Conservation (phyloP, 805 yeast species). For the Lachancea thermotolerans region DNA sequence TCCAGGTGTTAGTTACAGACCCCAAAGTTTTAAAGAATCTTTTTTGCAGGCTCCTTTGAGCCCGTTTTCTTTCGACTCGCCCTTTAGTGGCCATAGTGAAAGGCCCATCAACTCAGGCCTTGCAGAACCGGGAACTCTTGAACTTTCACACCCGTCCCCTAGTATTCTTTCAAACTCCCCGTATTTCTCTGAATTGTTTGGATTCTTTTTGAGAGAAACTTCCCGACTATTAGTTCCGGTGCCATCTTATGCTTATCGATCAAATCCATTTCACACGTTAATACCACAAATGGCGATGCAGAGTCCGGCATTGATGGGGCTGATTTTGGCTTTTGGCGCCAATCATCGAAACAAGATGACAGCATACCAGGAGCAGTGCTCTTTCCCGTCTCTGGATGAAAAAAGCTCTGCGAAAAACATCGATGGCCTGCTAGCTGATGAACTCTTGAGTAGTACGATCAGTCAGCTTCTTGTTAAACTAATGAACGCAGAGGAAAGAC, state of each 20-base stretch:
- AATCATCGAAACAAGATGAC: conserved; percentile 30
- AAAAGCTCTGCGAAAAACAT: neutral
- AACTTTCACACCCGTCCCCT: conserved; percentile 2
- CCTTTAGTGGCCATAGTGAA: no score
- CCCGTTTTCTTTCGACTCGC: no score
- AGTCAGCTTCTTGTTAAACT: conserved; percentile 8
- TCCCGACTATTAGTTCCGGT: conserved; percentile 6
- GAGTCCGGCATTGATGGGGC: conserved; percentile 45
- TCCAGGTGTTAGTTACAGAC: no score
- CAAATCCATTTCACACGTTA: conserved; percentile 57
- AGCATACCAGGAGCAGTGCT: conserved; percentile 1
- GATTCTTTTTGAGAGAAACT: conserved; percentile 9
- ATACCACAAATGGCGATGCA: conserved; percentile 64
- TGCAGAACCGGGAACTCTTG: neutral
- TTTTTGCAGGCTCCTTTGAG: no score
- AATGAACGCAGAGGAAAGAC: conserved; percentile 10
- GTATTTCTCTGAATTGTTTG: conserved; percentile 5
- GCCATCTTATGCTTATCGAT: neutral
- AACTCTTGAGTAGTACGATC: conserved; percentile 8
- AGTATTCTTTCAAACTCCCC: neutral
- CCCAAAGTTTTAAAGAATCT: no score
- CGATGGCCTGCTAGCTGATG: conserved; percentile 3
- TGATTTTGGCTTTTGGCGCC: conserved; percentile 47
- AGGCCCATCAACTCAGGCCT: no score
- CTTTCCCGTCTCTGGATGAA: neutral